These are phyloP conservation scores for Coriaria nepalensis DNA, from an alignment of 306 rosid species.

Conservation along the genomic window DNA sequence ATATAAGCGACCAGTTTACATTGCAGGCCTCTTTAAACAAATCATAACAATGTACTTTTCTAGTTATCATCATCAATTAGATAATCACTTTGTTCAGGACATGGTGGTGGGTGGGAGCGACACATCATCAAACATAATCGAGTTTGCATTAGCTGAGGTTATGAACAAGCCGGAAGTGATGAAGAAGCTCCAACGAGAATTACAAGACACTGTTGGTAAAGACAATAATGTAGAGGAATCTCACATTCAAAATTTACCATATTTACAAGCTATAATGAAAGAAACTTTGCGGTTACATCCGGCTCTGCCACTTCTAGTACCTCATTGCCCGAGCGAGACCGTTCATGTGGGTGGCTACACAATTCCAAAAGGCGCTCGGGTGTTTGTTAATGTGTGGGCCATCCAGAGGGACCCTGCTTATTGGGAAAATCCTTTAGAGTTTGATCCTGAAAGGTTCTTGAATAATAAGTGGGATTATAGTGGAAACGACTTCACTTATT, in stretches of 20 bases:
- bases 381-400: conserved; percentile 65
- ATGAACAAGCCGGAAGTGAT: conserved; percentile 27
- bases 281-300: conserved; percentile 59
- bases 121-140: conserved; percentile 53
- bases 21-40: too few species aligned
- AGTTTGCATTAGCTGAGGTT: conserved; percentile 54
- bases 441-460: conserved; percentile 54
- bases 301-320: conserved; percentile 33
- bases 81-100: conserved; percentile 24
- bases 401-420: conserved; percentile 53
- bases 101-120: conserved; percentile 56
- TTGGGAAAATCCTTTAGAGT: conserved; percentile 53
- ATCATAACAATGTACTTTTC: too few species aligned
- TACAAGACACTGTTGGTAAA: conserved; percentile 28
- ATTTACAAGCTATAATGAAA: conserved; percentile 55
- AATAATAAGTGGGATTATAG: conserved; percentile 34
- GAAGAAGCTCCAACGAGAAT: conserved; percentile 37
- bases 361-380: conserved; percentile 40
- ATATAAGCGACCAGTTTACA: too few species aligned
- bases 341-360: conserved; percentile 39
- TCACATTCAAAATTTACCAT: conserved; percentile 35
- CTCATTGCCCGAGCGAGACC: conserved; percentile 43
- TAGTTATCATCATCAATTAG: too few species aligned
- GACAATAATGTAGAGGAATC: conserved; percentile 55
- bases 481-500: conserved; percentile 46